These are phyloP conservation scores for Solanum tarapatanum DNA, from an alignment of 257 asterid genomes.

Conservation along the genomic window DNA sequence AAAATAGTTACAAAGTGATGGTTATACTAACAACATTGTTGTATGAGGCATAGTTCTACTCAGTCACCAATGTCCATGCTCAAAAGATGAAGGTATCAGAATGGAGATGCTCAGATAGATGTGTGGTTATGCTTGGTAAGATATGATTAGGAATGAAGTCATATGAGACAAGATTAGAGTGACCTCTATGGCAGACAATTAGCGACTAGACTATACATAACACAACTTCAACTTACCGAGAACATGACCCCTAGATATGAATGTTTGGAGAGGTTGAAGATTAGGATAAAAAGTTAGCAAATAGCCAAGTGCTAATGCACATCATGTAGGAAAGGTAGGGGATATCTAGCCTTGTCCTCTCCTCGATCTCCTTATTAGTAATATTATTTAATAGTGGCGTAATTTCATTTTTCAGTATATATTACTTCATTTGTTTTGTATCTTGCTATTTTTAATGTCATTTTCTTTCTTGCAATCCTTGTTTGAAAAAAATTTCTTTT, in stretches of 20 bases:
- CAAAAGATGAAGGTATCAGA: background rate
- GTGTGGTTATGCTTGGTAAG: background rate
- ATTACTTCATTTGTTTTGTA: background rate
- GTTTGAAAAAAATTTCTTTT: background rate
- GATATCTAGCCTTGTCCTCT: background rate
- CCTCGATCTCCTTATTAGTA: background rate
- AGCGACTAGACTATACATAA: background rate
- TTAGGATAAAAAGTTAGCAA: background rate
- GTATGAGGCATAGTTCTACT: background rate
- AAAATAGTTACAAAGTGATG: background rate
- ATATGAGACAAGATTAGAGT: background rate
- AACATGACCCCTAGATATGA: background rate
- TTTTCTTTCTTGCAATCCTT: background rate
- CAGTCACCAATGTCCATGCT: background rate
- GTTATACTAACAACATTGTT: background rate
- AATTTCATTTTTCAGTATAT: background rate
- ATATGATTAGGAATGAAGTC: background rate
- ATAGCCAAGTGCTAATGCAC: background rate
- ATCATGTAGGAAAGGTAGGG: background rate
- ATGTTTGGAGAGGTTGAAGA: background rate
- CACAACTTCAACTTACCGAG: background rate
- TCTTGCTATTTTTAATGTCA: background rate
- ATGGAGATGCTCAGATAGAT: background rate
- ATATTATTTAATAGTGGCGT: background rate
- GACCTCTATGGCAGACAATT: background rate